Evolutionary conservation across 345 rosid genomes (phyloP).

Genomic region (Camelina sativa): DNA sequence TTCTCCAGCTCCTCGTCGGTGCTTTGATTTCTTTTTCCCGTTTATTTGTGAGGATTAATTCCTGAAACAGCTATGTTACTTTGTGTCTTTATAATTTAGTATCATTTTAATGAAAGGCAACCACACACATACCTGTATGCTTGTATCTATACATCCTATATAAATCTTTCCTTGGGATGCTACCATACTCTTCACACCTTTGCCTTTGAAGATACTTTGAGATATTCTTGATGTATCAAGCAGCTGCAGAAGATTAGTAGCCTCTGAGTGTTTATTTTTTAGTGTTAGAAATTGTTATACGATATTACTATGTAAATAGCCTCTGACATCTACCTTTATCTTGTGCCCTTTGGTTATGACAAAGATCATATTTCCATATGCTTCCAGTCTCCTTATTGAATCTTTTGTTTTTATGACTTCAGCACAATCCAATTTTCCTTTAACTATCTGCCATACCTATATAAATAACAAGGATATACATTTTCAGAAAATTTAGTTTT

Average conservation of each 20-base stretch:
- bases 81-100: conserved; percentile 18
- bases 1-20: conserved; percentile 68
- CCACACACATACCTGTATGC: conserved; percentile 70
- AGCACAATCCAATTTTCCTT: conserved; percentile 63
- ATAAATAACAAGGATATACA: conserved; percentile 11
- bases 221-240: conserved; percentile 66
- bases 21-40: conserved; percentile 75
- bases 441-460: conserved; percentile 83
- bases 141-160: conserved; percentile 78
- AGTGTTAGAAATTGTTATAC: background rate
- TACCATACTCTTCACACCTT: conserved; percentile 66
- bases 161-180: conserved; percentile 72
- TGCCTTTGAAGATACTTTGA: conserved; percentile 60
- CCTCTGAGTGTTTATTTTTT: conserved; percentile 3
- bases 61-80: conserved; percentile 52
- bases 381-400: conserved; percentile 62
- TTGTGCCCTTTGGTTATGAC: conserved; percentile 59
- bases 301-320: conserved; percentile 1
- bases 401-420: conserved; percentile 74
- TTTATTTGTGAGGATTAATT: conserved; percentile 52
- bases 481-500: background rate
- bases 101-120: conserved; percentile 19
- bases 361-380: conserved; percentile 55
- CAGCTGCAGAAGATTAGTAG: conserved; percentile 49
- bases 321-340: conserved; percentile 61